Evolutionary conservation across 768 basidiomycete species (phyloP), one percentile per base, ranked within the genome.

Genomic region (Royoungia palumana): DNA sequence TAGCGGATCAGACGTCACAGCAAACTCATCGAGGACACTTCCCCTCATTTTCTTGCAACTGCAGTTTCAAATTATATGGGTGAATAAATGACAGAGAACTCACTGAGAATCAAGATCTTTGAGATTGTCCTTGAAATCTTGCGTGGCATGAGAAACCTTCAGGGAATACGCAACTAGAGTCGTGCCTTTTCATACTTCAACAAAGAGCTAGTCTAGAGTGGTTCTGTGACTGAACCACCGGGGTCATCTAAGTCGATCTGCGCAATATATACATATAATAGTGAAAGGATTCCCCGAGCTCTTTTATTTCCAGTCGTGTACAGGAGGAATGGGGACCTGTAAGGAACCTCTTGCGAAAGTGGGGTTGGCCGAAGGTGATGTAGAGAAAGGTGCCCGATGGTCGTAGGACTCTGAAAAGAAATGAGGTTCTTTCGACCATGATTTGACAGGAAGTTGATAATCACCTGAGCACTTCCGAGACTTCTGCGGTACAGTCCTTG

Each of bases 311-410:
- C 5, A 93, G 70, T 6, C 63, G 76, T 19, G 87, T 83, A 2
- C 70, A 75, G 14, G 75, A 71, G 41, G 75, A 69, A 43, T 68
- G 60, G 1, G 53, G 25, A 25, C 65, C 65, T 4, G 70, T 75
- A 16, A 94, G 69, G 64, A 81, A 90, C 17, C 80, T 81, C 47
- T 75, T 74, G 35, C 91, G 83, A 63, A 94, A 93, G 63, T 94
- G 91, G 1, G 91, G 91, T 62, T 93, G 91, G 5, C 90, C 91
- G 56, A 93, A 91, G 5, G 90, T 93, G 49, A 93, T 68, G 64
- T 92, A 91, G 39, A 93, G 66, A 66, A 92, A 89, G 3, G 72
- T 54, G 0, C 87, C 85, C 2, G 52, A 68, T n/a, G 68, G 62
- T n/a, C 76, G 76, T 17, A 92, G 76, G 8, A 89, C 80, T 56